Conservation (phyloP, 2,329 filamentous ascomycete genomes). For the Colletotrichum spinosum region DNA sequence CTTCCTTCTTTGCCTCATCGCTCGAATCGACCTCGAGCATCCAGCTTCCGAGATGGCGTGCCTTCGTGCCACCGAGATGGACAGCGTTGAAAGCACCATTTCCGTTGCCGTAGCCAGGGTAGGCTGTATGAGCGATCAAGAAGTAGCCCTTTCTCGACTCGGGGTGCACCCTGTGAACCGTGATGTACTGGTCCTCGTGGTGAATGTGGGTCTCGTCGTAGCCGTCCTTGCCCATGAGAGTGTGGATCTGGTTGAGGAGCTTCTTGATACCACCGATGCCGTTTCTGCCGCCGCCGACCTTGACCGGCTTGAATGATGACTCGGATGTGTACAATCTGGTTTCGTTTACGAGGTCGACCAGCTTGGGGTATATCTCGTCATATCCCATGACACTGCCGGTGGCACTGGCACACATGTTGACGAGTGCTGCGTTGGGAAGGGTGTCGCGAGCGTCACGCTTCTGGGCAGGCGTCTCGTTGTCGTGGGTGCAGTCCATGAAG, state of each 20-base stretch:
- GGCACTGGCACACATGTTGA: constrained; percentile 95
- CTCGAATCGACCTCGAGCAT: constrained; percentile 88
- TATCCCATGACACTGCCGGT: constrained; percentile 98
- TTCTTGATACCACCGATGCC: constrained; percentile 94
- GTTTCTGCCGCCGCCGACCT: constrained; percentile 76
- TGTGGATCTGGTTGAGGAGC: constrained; percentile 93
- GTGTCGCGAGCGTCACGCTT: constrained; percentile 96
- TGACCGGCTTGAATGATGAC: constrained; percentile 73
- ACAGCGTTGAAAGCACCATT: constrained; percentile 85
- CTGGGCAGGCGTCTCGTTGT: constrained; percentile 96
- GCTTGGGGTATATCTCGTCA: constrained; percentile 92
- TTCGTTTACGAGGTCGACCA: constrained; percentile 94
- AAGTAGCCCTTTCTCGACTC: constrained; percentile 94
- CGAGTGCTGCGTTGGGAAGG: constrained; percentile 90
- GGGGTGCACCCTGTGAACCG: constrained; percentile 93
- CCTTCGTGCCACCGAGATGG: constrained; percentile 84
- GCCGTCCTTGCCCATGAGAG: constrained; percentile 92
- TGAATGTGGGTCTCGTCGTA: constrained; percentile 97
- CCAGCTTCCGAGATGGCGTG: constrained; percentile 90
- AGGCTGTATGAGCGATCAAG: constrained; percentile 95
- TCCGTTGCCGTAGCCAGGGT: constrained; percentile 87
- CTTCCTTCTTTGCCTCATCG: constrained; percentile 73
- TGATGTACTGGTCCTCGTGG: constrained; percentile 96
- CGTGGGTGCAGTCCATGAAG: constrained; percentile 99
- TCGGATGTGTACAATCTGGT: constrained; percentile 84